Conservation (phyloP, 2,329 filamentous ascomycete genomes). For the Curvularia hawaiiensis region DNA sequence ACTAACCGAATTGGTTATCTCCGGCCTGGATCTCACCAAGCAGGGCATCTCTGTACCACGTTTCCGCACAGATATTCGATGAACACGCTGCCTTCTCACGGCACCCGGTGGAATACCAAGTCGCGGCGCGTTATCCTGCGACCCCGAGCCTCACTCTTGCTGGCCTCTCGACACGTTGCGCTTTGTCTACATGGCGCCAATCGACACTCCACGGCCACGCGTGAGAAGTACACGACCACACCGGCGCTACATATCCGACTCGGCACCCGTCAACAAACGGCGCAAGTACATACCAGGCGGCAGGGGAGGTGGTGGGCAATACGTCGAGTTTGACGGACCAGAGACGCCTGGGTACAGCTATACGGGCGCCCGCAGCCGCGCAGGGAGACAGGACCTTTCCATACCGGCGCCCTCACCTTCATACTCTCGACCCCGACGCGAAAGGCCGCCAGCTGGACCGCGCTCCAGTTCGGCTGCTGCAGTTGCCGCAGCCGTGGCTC, state of each 20-base stretch:
- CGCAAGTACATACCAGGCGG: conserved; percentile 80
- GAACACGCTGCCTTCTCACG: conserved; percentile 22
- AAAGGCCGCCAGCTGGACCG: conserved; percentile 58
- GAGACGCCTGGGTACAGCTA: conserved; percentile 57
- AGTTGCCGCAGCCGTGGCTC: conserved; percentile 83
- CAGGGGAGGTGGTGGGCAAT: conserved; percentile 83
- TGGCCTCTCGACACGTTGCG: conserved; percentile 32
- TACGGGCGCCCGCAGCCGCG: conserved; percentile 59
- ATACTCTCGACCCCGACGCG: conserved; percentile 44
- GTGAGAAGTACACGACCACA: conserved; percentile 42
- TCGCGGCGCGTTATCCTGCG: conserved; percentile 34
- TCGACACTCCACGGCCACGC: conserved; percentile 45
- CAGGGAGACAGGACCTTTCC: conserved; percentile 51
- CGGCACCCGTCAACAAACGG: conserved; percentile 52
- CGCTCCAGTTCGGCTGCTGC: conserved; percentile 87
- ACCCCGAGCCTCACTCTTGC: conserved; percentile 30
- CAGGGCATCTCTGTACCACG: conserved; percentile 23
- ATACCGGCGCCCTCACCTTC: conserved; percentile 55
- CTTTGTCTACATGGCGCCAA: conserved; percentile 42
- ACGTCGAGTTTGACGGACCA: conserved; percentile 73
- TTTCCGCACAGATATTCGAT: conserved; percentile 22
- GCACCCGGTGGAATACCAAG: conserved; percentile 27
- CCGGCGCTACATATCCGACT: conserved; percentile 45
- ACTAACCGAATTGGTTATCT: conserved; percentile 13
- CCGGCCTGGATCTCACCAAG: conserved; percentile 22